Percentiles rank a stretch among this genome's conserved stretches.
phyloP scores from a whole-genome alignment of 345 rosid species.

The Noccaea bulbosa region DNA sequence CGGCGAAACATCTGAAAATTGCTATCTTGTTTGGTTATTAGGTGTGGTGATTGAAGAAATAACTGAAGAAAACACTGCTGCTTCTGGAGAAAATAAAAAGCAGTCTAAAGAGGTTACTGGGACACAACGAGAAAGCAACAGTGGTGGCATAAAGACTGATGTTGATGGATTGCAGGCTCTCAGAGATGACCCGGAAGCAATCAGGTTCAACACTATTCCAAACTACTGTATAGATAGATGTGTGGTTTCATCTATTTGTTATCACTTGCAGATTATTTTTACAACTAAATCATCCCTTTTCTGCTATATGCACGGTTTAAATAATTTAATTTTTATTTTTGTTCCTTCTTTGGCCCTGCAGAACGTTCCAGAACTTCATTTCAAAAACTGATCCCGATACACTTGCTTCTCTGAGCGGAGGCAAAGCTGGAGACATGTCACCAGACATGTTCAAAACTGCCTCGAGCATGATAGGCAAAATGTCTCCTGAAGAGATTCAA shows the following conservation, averaged over 20 bases:
- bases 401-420: conserved; percentile 69
- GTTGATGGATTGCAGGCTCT: conserved; percentile 64
- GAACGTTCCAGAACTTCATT: conserved; percentile 80
- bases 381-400: conserved; percentile 74
- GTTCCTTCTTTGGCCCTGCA: conserved; percentile 42
- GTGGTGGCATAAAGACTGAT: conserved; percentile 40
- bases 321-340: background rate
- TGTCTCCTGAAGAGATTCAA: conserved; percentile 91
- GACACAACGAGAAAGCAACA: conserved; percentile 43
- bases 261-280: background rate
- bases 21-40: conserved; percentile 34
- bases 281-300: conserved; percentile 11
- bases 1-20: conserved; percentile 8
- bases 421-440: conserved; percentile 73
- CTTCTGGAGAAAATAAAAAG: conserved; percentile 48
- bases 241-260: conserved; percentile 20
- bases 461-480: conserved; percentile 82
- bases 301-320: background rate
- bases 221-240: conserved; percentile 23
- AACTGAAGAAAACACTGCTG: conserved; percentile 57
- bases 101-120: conserved; percentile 39
- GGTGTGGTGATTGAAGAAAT: conserved; percentile 79
- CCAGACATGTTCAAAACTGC: conserved; percentile 86
- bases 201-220: conserved; percentile 56
- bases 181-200: conserved; percentile 76